Percentiles rank a stretch among this genome's conserved stretches.
Conservation (phyloP, 1,284 basidiomycete species). For the Leucoagaricus sp. region DNA sequence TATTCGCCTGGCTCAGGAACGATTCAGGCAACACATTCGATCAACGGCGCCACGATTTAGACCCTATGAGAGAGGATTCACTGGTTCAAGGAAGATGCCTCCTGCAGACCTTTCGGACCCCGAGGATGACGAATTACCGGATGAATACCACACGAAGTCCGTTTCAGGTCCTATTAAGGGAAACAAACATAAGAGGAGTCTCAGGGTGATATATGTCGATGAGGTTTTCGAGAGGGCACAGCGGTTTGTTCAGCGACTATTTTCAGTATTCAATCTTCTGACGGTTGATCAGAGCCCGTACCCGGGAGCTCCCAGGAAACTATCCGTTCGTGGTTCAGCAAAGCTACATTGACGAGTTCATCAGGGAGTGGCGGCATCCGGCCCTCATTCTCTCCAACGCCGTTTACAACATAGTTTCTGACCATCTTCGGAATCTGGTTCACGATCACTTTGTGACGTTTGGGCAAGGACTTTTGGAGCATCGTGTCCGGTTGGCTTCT, state of each 20-base stretch:
- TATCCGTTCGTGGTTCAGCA: conserved; percentile 64
- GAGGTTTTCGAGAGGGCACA: conserved; percentile 52
- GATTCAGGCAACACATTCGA: conserved; percentile 49
- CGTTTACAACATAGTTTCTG: conserved; percentile 40
- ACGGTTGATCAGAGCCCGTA: conserved; percentile 40
- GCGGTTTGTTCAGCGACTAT: conserved; percentile 36
- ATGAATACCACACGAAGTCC: conserved; percentile 7
- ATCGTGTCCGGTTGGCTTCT: conserved; percentile 49
- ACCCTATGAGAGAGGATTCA: conserved; percentile 35
- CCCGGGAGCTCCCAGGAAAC: conserved; percentile 67
- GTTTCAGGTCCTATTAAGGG: background rate
- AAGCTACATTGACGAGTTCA: conserved; percentile 46
- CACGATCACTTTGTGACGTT: conserved; percentile 51
- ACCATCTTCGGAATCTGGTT: conserved; percentile 44
- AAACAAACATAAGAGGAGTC: background rate
- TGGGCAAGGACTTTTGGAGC: conserved; percentile 52
- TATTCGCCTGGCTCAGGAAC: conserved; percentile 49
- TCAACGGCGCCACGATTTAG: conserved; percentile 57
- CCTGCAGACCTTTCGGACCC: conserved; percentile 30
- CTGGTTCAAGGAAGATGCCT: conserved; percentile 18
- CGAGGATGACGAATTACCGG: conserved; percentile 24
- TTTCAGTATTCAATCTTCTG: background rate
- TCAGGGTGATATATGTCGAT: conserved; percentile 48
- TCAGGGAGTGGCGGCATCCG: conserved; percentile 51
- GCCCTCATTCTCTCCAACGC: conserved; percentile 49